Evolutionary conservation across 441 rosid genomes (phyloP).

Genomic region (Arabidopsis hybrid): DNA sequence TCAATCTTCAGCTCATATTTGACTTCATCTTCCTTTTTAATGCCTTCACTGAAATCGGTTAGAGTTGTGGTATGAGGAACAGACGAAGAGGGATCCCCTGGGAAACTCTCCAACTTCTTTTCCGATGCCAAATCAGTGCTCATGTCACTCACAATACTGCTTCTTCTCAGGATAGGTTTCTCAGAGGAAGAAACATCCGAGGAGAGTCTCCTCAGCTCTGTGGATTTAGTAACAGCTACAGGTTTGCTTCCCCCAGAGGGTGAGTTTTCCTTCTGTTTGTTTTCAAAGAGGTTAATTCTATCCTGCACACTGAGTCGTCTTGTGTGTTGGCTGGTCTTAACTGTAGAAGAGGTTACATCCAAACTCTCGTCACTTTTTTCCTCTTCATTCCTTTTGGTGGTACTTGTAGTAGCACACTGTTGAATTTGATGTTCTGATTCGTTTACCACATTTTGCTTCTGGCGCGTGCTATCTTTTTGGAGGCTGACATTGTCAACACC

Average conservation of each 20-base stretch:
- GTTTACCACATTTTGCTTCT: constrained; percentile 47
- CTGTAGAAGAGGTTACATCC: constrained; percentile 50
- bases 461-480: constrained; percentile 43
- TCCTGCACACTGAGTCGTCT: constrained; percentile 98
- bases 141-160: constrained; percentile 95
- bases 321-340: constrained; percentile 53
- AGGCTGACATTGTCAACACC: constrained; percentile 48
- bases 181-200: constrained; percentile 78
- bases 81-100: constrained; percentile 66
- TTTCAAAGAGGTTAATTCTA: constrained; percentile 92
- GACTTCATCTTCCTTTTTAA: constrained; percentile 44
- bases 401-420: constrained; percentile 26
- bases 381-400: constrained; percentile 49
- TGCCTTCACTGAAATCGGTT: constrained; percentile 25
- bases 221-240: constrained; percentile 58
- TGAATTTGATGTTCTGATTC: constrained; percentile 38
- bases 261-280: constrained; percentile 80
- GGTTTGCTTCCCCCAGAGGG: constrained; percentile 69
- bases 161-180: constrained; percentile 81
- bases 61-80: constrained; percentile 45
- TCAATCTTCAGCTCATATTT: constrained; percentile 41
- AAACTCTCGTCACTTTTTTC: constrained; percentile 56
- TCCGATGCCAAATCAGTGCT: constrained; percentile 82
- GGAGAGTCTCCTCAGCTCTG: constrained; percentile 78
- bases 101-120: constrained; percentile 63